Percentiles rank a stretch among this genome's conserved stretches.
Conservation (phyloP, 495 filamentous ascomycete species). For the Immersiella caudata region DNA sequence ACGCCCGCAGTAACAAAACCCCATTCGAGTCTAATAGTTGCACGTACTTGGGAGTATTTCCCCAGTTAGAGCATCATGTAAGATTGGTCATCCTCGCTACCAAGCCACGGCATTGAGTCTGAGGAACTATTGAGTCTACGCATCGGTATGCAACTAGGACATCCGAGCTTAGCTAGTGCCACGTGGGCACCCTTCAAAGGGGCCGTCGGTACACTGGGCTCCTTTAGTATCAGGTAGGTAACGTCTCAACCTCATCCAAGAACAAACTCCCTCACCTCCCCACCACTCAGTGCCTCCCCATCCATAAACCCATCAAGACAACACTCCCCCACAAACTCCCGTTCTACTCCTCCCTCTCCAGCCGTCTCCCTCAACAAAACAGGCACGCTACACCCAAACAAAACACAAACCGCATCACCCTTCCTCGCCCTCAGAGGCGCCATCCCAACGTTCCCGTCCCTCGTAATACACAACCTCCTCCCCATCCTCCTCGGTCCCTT, state of each 20-base stretch:
- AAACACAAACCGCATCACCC: neutral
- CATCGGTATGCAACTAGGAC: too few species aligned
- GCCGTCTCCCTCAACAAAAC: neutral
- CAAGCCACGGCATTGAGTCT: too few species aligned
- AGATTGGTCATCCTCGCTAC: too few species aligned
- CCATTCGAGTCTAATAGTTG: too few species aligned
- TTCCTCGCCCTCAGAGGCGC: neutral
- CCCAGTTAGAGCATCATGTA: too few species aligned
- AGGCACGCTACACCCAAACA: conserved; percentile 1
- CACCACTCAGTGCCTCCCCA: neutral
- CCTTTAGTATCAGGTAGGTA: too few species aligned
- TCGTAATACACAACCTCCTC: neutral
- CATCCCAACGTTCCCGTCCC: neutral
- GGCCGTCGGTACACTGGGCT: too few species aligned
- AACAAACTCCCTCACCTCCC: neutral
- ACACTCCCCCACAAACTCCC: conserved; percentile 10
- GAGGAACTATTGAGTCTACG: too few species aligned
- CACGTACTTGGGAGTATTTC: too few species aligned
- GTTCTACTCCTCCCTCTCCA: neutral
- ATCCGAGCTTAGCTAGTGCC: too few species aligned
- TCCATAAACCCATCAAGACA: neutral
- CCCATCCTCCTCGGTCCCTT: neutral
- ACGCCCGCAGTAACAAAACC: too few species aligned
- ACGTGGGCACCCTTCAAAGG: too few species aligned
- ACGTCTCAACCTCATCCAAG: neutral